Conservation (phyloP, 2,329 filamentous ascomycete species). For the Colletotrichum higginsianum region DNA sequence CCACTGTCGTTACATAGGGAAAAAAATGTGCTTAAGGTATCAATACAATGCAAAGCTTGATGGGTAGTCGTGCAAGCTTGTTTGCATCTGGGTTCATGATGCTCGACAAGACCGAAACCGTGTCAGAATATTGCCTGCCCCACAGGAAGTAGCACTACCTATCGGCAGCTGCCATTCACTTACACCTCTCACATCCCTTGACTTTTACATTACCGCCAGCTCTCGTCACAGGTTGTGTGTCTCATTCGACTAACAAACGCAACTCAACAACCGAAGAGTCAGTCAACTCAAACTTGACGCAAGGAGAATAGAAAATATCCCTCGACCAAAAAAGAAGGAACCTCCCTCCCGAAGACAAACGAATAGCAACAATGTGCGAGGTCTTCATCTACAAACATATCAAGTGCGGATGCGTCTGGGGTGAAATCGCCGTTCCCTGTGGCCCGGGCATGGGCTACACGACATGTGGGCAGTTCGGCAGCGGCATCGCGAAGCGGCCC, state of each 20-base stretch:
- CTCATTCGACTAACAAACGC: background rate
- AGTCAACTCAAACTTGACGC: background rate
- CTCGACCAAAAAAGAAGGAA: too few species aligned
- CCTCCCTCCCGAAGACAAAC: background rate
- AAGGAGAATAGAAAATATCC: background rate
- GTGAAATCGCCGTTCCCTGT: constrained; percentile 63
- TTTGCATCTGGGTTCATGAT: background rate
- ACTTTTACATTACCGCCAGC: background rate
- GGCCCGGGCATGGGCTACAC: constrained; percentile 65
- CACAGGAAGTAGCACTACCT: background rate
- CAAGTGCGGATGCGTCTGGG: constrained; percentile 68
- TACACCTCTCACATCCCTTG: background rate
- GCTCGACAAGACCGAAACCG: background rate
- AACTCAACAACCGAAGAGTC: background rate
- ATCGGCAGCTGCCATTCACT: background rate
- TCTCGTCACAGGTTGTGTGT: background rate
- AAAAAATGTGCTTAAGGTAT: background rate
- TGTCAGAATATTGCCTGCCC: background rate
- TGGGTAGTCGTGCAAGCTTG: background rate
- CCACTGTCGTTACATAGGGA: background rate
- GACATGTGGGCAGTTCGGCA: constrained; percentile 59
- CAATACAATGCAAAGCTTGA: background rate
- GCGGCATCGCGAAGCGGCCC: constrained; percentile 50
- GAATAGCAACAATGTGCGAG: constrained; percentile 59
- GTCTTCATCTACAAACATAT: constrained; percentile 65